A percentile compares a stretch with the other conserved stretches of the same genome.
Evolutionary conservation across 176 grass and related monocot genomes (phyloP).

Genomic region (Paspalum vaginatum): DNA sequence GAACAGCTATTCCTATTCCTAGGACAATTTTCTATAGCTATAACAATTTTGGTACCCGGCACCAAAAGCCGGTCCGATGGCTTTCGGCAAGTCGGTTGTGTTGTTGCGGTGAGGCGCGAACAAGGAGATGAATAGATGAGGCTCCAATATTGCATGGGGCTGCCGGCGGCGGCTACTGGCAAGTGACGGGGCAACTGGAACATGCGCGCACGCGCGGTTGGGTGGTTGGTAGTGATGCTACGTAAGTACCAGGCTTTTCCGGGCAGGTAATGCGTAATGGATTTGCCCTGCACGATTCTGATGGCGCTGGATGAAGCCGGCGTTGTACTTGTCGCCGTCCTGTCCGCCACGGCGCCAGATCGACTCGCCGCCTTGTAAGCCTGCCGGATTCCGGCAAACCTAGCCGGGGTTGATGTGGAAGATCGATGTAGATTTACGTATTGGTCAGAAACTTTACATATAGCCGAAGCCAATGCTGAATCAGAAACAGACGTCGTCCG

Average conservation of each 20-base stretch:
- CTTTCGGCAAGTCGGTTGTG: not conserved
- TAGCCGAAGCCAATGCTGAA: no score
- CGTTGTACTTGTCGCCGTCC: not conserved
- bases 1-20: not conserved
- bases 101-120: not conserved
- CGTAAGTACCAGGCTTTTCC: no score
- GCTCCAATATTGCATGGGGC: not conserved
- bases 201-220: not conserved
- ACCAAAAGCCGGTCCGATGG: not conserved
- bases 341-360: no score
- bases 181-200: not conserved
- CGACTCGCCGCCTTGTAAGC: no score
- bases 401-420: no score
- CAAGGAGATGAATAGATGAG: not conserved
- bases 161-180: not conserved
- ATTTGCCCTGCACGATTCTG: conserved; percentile 36
- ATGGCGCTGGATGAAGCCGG: not conserved
- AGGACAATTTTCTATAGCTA: not conserved
- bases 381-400: no score
- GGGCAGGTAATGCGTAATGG: not conserved
- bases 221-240: not conserved
- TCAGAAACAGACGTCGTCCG: not conserved
- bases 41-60: not conserved
- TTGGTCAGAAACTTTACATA: no score
- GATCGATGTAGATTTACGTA: no score